Percentiles rank a stretch among this genome's conserved stretches.
phyloP scores from a whole-genome alignment of 2,329 filamentous ascomycete genomes.

The Ophiostoma sp. region DNA sequence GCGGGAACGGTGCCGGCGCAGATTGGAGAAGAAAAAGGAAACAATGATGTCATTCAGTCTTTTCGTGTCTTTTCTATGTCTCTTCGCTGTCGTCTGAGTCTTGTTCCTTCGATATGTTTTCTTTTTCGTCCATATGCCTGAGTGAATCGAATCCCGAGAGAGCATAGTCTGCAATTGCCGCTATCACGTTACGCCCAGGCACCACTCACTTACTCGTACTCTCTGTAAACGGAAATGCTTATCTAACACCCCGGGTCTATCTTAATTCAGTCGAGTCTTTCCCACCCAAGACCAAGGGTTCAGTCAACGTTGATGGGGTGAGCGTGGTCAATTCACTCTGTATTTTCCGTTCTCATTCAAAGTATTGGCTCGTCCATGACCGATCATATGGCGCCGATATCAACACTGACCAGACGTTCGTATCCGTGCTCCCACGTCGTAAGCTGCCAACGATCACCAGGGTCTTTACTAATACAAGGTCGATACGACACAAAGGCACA shows the following conservation, averaged over 20 bases:
- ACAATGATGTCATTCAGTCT: constrained; percentile 9
- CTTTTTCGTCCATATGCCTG: not conserved
- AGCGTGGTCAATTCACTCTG: not conserved
- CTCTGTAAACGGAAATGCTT: not conserved
- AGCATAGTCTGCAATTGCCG: not conserved
- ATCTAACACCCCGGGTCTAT: not conserved
- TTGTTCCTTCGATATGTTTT: not conserved
- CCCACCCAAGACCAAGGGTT: not conserved
- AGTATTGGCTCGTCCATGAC: not conserved
- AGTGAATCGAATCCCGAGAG: not conserved
- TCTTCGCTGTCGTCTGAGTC: not conserved
- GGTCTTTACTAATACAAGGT: not conserved
- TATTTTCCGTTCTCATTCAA: not conserved
- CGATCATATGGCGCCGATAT: not conserved
- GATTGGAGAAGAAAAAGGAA: constrained; percentile 8
- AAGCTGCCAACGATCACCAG: not conserved
- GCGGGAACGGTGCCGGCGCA: not conserved
- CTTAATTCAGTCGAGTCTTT: not conserved
- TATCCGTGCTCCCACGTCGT: not conserved
- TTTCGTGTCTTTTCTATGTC: not conserved
- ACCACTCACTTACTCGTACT: not conserved
- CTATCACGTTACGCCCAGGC: not conserved
- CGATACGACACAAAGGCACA: constrained; percentile 1
- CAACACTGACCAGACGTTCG: constrained; percentile 3
- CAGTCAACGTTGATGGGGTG: not conserved